phyloP scores from a whole-genome alignment of 768 basidiomycete species.

The Peribolospora baueri region DNA sequence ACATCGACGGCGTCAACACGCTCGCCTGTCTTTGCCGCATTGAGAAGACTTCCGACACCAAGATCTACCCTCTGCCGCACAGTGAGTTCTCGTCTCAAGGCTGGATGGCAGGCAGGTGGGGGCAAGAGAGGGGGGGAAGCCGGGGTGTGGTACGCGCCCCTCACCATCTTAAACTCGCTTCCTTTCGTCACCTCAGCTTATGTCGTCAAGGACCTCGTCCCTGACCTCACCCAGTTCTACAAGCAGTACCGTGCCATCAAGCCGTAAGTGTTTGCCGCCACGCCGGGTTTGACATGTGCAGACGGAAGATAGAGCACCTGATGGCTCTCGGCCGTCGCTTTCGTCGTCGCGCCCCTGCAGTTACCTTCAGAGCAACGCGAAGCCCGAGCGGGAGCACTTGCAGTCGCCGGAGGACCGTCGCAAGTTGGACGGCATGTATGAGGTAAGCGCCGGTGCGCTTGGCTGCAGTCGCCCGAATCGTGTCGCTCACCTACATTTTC shows the following conservation, averaged over 20 bases:
- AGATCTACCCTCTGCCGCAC: slow-evolving; percentile 93
- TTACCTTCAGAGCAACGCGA: neutral
- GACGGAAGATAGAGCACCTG: slow-evolving; percentile 2
- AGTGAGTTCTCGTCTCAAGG: slow-evolving; percentile 32
- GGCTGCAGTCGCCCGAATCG: neutral
- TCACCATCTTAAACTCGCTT: neutral
- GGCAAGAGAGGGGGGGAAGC: neutral
- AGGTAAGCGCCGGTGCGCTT: slow-evolving; percentile 42
- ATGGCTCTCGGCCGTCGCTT: too few species aligned
- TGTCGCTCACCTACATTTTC: neutral
- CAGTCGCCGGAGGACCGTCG: slow-evolving; percentile 76
- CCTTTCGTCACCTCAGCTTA: slow-evolving; percentile 40
- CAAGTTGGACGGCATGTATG: slow-evolving; percentile 93
- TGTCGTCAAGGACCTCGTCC: slow-evolving; percentile 94
- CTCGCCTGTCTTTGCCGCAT: slow-evolving; percentile 92
- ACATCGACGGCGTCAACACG: slow-evolving; percentile 86
- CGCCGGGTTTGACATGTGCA: slow-evolving; percentile 6
- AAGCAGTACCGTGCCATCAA: slow-evolving; percentile 99
- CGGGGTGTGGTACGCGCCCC: neutral
- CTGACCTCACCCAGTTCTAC: slow-evolving; percentile 70
- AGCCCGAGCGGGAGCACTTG: slow-evolving; percentile 35
- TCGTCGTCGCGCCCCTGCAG: neutral
- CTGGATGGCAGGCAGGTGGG: neutral
- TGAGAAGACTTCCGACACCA: slow-evolving; percentile 49
- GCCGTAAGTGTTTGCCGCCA: slow-evolving; percentile 55